These are phyloP conservation scores for Naganishia friedmannii DNA, from an alignment of 768 basidiomycete species.

Conservation along the genomic window DNA sequence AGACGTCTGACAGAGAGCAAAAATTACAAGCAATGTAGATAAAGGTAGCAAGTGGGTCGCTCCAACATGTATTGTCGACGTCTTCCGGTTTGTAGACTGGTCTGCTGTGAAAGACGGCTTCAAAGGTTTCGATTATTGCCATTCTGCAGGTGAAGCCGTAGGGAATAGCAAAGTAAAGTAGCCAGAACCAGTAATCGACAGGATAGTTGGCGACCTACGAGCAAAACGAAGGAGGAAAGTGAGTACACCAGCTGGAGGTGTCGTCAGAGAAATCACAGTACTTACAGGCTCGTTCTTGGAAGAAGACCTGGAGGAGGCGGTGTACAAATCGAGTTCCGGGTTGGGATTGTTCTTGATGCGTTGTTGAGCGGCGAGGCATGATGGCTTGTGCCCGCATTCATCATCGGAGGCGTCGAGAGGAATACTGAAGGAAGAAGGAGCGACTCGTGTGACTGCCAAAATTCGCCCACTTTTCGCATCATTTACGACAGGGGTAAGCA, in stretches of 20 bases:
- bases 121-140: slow-evolving; percentile 1
- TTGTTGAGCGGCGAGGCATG: too few relatives aligned
- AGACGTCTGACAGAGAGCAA: not conserved
- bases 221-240: too few relatives aligned
- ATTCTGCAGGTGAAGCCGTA: not conserved
- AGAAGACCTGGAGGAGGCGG: too few relatives aligned
- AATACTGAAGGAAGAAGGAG: not conserved
- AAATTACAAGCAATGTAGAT: slow-evolving; percentile 5
- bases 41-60: not conserved
- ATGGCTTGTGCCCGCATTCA: too few relatives aligned
- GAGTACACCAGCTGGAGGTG: too few relatives aligned
- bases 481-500: not conserved
- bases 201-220: not conserved
- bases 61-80: not conserved
- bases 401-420: not conserved
- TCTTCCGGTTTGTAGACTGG: not conserved
- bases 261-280: too few relatives aligned
- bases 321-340: too few relatives aligned
- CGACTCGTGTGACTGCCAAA: too few relatives aligned
- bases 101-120: not conserved
- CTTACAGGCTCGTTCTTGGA: too few relatives aligned
- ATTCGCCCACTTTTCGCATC: too few relatives aligned
- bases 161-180: not conserved
- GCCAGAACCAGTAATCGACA: slow-evolving; percentile 7
- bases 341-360: not conserved